Evolutionary conservation across 176 grass and related monocot genomes (phyloP).

Genomic region (Ensete glaucum): DNA sequence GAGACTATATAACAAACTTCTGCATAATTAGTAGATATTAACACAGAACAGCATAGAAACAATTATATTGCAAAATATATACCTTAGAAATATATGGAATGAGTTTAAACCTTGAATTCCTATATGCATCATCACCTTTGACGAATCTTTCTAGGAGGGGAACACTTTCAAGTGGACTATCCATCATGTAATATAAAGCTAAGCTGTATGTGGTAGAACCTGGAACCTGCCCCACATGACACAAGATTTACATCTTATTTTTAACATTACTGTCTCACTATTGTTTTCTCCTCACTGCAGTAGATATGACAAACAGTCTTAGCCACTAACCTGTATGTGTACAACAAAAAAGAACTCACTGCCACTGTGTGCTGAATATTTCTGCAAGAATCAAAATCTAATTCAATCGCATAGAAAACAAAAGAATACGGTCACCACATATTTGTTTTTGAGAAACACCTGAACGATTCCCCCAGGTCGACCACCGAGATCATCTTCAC

Average conservation of each 20-base stretch:
- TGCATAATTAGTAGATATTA: background rate
- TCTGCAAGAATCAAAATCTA: constrained; percentile 40
- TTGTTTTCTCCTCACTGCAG: no score
- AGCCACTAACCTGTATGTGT: constrained; percentile 64
- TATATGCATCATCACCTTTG: constrained; percentile 86
- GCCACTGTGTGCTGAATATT: constrained; percentile 67
- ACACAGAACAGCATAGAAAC: background rate
- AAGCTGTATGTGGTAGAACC: constrained; percentile 81
- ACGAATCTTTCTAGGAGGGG: constrained; percentile 89
- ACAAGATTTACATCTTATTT: no score
- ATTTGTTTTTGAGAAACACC: constrained; percentile 1
- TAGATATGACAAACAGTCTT: background rate
- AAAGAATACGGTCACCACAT: background rate
- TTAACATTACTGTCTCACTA: no score
- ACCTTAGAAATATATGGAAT: constrained; percentile 99
- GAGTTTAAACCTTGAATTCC: constrained; percentile 99
- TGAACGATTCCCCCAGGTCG: constrained; percentile 20
- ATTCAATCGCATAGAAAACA: background rate
- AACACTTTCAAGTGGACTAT: constrained; percentile 74
- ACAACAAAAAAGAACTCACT: constrained; percentile 94
- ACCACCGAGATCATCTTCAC: constrained; percentile 23
- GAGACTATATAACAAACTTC: background rate
- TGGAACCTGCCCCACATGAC: constrained; percentile 42
- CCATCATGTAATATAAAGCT: constrained; percentile 95
- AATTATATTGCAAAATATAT: background rate